A percentile compares a stretch with the other conserved stretches of the same genome.
These are phyloP conservation scores for Cryptococcus sp. DNA, from an alignment of 1,284 basidiomycete species.

Conservation along the genomic window DNA sequence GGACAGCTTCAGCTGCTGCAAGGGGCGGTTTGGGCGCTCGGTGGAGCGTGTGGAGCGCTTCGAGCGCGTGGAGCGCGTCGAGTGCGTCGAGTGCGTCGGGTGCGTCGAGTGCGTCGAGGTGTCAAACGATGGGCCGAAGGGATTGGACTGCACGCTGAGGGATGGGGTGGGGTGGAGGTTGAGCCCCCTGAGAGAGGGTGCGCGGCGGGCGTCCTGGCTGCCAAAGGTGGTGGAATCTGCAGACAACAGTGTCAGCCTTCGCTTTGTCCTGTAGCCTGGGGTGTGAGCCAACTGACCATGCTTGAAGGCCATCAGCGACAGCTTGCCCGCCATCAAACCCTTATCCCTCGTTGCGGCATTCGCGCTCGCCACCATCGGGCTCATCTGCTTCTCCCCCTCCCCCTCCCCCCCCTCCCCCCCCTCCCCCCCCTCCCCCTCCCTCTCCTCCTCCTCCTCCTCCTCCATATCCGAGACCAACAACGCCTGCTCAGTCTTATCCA, in stretches of 20 bases:
- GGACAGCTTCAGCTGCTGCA: neutral
- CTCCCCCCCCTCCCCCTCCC: neutral
- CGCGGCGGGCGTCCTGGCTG: conserved; percentile 5
- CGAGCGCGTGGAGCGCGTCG: conserved; percentile 3
- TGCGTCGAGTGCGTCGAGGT: no score
- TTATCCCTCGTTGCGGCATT: neutral
- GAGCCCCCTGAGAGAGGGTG: conserved; percentile 10
- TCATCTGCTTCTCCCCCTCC: neutral
- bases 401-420: conserved; percentile 2
- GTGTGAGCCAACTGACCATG: conserved; percentile 29
- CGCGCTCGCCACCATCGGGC: neutral
- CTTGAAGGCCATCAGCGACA: conserved; percentile 36
- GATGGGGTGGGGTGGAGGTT: conserved; percentile 16
- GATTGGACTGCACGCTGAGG: conserved; percentile 11
- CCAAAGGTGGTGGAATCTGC: conserved; percentile 24
- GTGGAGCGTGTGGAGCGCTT: conserved; percentile 6
- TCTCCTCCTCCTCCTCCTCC: conserved; percentile 2
- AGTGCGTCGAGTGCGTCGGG: no score
- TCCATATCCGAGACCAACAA: conserved; percentile 12
- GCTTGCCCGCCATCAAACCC: conserved; percentile 22
- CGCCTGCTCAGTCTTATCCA: conserved; percentile 9
- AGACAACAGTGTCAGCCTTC: neutral
- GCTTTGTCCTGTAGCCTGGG: neutral
- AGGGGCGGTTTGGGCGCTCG: conserved; percentile 3
- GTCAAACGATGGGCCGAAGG: conserved; percentile 18